Conservation (phyloP, 2,329 filamentous ascomycete species). For the Orbilia oligospora region DNA sequence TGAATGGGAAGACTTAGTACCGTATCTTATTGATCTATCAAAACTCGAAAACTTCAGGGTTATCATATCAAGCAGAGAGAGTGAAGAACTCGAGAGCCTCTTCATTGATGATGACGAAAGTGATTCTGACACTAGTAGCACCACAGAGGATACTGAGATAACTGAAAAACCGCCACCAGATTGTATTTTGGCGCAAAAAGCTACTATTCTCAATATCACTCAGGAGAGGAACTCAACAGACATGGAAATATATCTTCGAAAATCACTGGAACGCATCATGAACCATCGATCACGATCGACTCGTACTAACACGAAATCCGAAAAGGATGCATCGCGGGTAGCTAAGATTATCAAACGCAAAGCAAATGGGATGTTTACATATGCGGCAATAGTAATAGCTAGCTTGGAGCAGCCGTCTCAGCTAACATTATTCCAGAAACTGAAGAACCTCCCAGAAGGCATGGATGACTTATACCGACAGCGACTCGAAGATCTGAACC, state of each 20-base stretch:
- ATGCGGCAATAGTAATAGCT: constrained; percentile 52
- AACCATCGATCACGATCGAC: constrained; percentile 22
- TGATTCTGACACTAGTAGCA: neutral
- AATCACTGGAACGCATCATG: constrained; percentile 49
- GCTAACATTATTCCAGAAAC: constrained; percentile 37
- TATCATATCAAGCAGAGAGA: constrained; percentile 52
- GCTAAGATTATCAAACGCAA: constrained; percentile 48
- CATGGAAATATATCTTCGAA: constrained; percentile 49
- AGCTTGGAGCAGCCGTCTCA: constrained; percentile 55
- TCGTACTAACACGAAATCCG: neutral
- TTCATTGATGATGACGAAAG: constrained; percentile 22
- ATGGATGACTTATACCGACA: constrained; percentile 55
- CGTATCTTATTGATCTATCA: constrained; percentile 35
- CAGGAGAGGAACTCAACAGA: constrained; percentile 45
- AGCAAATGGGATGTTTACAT: constrained; percentile 59
- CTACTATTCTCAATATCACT: constrained; percentile 51
- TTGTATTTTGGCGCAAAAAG: constrained; percentile 33
- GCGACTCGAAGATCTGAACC: constrained; percentile 42
- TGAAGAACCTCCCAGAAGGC: constrained; percentile 53
- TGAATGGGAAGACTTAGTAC: constrained; percentile 30
- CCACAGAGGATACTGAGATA: neutral
- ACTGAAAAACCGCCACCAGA: neutral
- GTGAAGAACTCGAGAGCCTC: constrained; percentile 28
- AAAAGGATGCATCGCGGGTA: constrained; percentile 31
- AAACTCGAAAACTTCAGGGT: constrained; percentile 27